Conservation (phyloP, 2,329 filamentous ascomycete genomes). For the Colletotrichum tabaci region DNA sequence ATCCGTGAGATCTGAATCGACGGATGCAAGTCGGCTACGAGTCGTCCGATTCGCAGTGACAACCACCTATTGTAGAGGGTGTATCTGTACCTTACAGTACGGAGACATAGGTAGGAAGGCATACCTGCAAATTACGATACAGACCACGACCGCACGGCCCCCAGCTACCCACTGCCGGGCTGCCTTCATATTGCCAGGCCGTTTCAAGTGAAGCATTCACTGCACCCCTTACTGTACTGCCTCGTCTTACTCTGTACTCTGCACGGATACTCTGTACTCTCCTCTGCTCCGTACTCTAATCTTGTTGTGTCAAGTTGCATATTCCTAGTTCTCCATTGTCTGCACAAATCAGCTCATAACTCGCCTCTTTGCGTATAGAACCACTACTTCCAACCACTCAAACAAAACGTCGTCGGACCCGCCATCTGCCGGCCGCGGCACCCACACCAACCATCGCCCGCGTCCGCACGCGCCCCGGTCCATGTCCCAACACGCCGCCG, state of each 20-base stretch:
- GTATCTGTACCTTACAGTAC: too few species aligned
- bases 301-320: slow-evolving; percentile 2
- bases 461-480: slow-evolving; percentile 6
- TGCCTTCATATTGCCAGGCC: neutral
- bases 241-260: too few species aligned
- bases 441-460: neutral
- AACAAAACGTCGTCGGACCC: neutral
- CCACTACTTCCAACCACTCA: too few species aligned
- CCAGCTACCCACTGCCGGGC: neutral
- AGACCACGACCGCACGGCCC: slow-evolving; percentile 1
- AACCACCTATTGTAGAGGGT: too few species aligned
- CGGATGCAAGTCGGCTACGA: too few species aligned
- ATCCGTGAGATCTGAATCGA: neutral
- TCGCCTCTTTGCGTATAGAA: too few species aligned
- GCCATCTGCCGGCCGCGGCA: slow-evolving; percentile 11
- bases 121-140: too few species aligned
- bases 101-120: too few species aligned
- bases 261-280: neutral
- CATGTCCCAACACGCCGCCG: neutral
- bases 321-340: neutral
- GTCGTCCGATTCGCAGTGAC: too few species aligned
- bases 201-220: slow-evolving; percentile 37
- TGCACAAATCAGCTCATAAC: neutral
- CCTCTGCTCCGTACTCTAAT: neutral
- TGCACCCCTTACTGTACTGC: neutral